These are phyloP conservation scores for Solanum tarijense DNA, from an alignment of 257 asterid species.

Conservation along the genomic window DNA sequence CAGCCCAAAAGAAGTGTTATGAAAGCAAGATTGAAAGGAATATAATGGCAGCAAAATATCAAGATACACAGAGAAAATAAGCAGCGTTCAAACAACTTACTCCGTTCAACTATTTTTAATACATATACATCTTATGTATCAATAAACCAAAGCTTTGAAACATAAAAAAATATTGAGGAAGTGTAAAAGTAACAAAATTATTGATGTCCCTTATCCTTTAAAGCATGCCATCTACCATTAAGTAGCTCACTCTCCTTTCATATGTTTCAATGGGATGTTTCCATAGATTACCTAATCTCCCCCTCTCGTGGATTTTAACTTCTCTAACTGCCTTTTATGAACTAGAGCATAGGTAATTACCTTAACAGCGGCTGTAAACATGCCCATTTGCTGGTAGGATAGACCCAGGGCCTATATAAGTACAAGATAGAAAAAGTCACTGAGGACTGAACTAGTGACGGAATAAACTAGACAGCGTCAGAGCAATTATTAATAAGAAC, in stretches of 20 bases:
- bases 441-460: not conserved
- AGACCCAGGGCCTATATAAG: slow-evolving; percentile 68
- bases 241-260: not conserved
- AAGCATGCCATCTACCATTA: not conserved
- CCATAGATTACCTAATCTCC: not conserved
- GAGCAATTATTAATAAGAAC: not conserved
- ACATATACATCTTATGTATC: not conserved
- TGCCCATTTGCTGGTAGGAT: slow-evolving; percentile 88
- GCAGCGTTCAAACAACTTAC: not conserved
- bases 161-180: not conserved
- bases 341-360: slow-evolving; percentile 16
- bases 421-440: slow-evolving; percentile 10
- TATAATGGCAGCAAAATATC: not conserved
- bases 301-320: not conserved
- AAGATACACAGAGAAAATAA: not conserved
- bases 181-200: not conserved
- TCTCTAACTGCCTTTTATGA: not conserved
- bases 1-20: not conserved
- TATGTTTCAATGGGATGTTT: not conserved
- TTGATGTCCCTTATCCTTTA: not conserved
- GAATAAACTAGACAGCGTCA: not conserved
- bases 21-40: not conserved
- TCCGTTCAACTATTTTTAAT: not conserved
- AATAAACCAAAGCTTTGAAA: not conserved
- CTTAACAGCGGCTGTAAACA: slow-evolving; percentile 97